A percentile compares a stretch with the other conserved stretches of the same genome.
phyloP scores from a whole-genome alignment of 1,284 basidiomycete genomes.

The Sporisorium reilianum region DNA sequence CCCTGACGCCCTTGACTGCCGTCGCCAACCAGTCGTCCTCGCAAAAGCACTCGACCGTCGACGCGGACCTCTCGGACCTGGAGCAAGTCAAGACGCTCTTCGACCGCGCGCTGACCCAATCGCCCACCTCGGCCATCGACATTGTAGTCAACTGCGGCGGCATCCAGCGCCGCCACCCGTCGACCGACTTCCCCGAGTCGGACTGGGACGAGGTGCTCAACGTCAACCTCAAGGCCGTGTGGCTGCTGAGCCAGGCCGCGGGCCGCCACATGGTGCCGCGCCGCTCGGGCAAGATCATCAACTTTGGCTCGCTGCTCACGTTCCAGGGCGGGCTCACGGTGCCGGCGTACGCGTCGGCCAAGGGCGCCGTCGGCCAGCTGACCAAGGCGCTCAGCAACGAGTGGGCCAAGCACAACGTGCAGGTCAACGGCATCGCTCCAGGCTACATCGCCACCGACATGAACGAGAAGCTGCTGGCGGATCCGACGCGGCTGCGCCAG shows the following conservation, averaged over 20 bases:
- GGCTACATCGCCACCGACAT: constrained; percentile 64
- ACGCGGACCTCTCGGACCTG: constrained; percentile 81
- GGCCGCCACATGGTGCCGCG: constrained; percentile 58
- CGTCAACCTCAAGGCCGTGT: constrained; percentile 62
- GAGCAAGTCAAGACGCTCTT: constrained; percentile 78
- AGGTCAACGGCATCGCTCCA: constrained; percentile 84
- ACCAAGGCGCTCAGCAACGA: constrained; percentile 74
- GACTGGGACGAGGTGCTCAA: constrained; percentile 82
- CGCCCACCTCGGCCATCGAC: constrained; percentile 77
- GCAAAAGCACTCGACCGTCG: constrained; percentile 73
- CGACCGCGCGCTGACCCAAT: constrained; percentile 74
- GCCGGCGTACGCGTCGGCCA: constrained; percentile 89
- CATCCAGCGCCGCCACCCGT: constrained; percentile 75
- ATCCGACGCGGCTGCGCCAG: constrained; percentile 82
- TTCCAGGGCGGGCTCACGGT: constrained; percentile 71
- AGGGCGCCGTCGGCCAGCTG: constrained; percentile 77
- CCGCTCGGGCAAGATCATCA: constrained; percentile 60
- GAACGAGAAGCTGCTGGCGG: constrained; percentile 81
- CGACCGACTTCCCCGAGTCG: constrained; percentile 81
- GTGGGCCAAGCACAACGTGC: constrained; percentile 84
- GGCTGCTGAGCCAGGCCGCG: constrained; percentile 55
- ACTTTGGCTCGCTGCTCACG: constrained; percentile 63
- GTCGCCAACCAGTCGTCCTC: constrained; percentile 70
- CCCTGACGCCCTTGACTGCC: constrained; percentile 16
- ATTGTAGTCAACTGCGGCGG: constrained; percentile 94